These are phyloP conservation scores for Pisolithus thermaeus DNA, from an alignment of 1,284 basidiomycete species.

Conservation along the genomic window DNA sequence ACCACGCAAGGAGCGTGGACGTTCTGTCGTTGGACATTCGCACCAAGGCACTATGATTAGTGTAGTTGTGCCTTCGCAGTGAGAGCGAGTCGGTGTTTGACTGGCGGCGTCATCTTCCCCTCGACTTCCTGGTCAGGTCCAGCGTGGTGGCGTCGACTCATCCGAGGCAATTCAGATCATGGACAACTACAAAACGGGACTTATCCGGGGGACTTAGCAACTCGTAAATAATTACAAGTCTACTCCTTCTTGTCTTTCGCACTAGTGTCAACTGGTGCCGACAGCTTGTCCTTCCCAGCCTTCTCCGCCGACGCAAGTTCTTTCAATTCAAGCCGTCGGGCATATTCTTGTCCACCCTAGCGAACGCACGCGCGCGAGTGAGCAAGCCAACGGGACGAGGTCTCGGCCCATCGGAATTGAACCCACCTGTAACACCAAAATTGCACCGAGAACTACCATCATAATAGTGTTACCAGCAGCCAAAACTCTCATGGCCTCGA, in stretches of 20 bases:
- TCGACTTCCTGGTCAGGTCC: neutral
- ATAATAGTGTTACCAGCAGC: conserved; percentile 83
- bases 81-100: neutral
- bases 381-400: conserved; percentile 7
- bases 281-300: conserved; percentile 14
- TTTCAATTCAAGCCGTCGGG: conserved; percentile 58
- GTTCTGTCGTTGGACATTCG: conserved; percentile 16
- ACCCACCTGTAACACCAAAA: conserved; percentile 68
- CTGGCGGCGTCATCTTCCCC: neutral
- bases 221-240: neutral
- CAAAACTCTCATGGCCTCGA: conserved; percentile 75
- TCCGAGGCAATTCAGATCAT: neutral
- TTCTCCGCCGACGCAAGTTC: conserved; percentile 47
- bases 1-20: conserved; percentile 39
- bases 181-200: conserved; percentile 17
- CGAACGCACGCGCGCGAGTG: conserved; percentile 20
- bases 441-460: conserved; percentile 56
- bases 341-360: conserved; percentile 85
- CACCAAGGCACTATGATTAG: neutral
- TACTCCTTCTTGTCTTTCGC: conserved; percentile 40
- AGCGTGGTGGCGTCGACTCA: neutral
- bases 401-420: neutral
- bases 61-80: neutral
- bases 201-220: conserved; percentile 16
- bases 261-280: conserved; percentile 18